Conservation (phyloP, 768 basidiomycete genomes). For the Calocera cornea region DNA sequence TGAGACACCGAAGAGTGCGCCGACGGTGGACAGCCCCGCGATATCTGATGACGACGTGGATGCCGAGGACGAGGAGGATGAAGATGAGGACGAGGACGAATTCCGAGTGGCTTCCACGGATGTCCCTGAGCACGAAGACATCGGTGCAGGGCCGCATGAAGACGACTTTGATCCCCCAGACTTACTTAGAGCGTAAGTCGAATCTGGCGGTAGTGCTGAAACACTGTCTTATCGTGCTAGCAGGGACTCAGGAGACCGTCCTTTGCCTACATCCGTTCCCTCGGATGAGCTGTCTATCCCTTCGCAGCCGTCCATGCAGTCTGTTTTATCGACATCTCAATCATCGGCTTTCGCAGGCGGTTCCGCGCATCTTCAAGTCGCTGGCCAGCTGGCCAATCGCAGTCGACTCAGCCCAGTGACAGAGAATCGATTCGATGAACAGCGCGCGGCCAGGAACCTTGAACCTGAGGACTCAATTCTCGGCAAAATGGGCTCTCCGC, state of each 20-base stretch:
- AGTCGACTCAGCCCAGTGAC: conserved; percentile 51
- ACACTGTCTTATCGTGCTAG: conserved; percentile 1
- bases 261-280: conserved; percentile 38
- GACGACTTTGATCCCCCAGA: conserved; percentile 63
- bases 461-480: not conserved
- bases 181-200: conserved; percentile 27
- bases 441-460: not conserved
- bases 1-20: conserved; percentile 3
- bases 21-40: conserved; percentile 6
- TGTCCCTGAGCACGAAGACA: not conserved
- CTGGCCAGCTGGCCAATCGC: conserved; percentile 27
- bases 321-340: conserved; percentile 39
- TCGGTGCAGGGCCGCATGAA: conserved; percentile 18
- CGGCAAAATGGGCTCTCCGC: not conserved
- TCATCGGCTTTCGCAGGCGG: conserved; percentile 32
- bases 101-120: not conserved
- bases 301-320: conserved; percentile 14
- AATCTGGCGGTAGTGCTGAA: conserved; percentile 1
- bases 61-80: not conserved
- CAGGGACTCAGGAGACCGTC: conserved; percentile 8
- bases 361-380: conserved; percentile 35
- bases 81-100: not conserved
- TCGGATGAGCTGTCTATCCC: conserved; percentile 44
- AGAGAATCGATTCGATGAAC: conserved; percentile 28
- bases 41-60: conserved; percentile 12